Evolutionary conservation across 2,329 filamentous ascomycete genomes (phyloP), one percentile per base, ranked within the genome.

Genomic region (Arthrocladium fulminans): DNA sequence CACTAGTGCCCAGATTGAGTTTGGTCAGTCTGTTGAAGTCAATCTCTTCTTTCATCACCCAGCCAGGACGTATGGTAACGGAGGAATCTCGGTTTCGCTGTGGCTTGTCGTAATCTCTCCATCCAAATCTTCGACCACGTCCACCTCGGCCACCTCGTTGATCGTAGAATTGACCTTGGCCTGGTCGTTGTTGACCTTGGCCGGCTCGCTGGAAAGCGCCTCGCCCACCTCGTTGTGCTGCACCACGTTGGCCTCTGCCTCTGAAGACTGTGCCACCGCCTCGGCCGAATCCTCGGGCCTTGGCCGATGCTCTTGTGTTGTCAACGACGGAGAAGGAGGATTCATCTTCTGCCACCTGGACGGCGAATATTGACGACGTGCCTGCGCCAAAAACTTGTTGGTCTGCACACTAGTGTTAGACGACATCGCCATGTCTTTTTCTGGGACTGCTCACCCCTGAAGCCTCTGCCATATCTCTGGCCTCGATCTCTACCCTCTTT

Each of bases 21-120:
- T 98, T 98, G 59, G 80, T 77, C 59, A 98, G 79, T 58, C 92
- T 85, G 73, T 88, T 90, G 73, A 94, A 98, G 70, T 98, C 92
- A 67, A 98, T 96, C 77, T 98, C 92, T 73, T 98, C 92, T 61
- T 96, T 75, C 72, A 98, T 79, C 63, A 81, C 79, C 92, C 92
- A 98, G 67, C 96, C 89, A 19, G 89, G 80, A 72, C 94, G 94
- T 70, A 97, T 88, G 72, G 90, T 90, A 64, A 98, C 87, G 29
- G 88, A 95, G 9, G 90, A 86, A 72, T 98, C 92, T 52, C 92
- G 86, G 71, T 94, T 96, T 63, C 92, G 84, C 67, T 90, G 81
- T 52, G 92, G 92, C 81, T 97, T 97, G 74, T 98, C 92, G 66
- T 88, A 95, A 67, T 98, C 92, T 72, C 92, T 94, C 90, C 92